phyloP scores from a whole-genome alignment of 306 rosid genomes.

The Lotus japonicus region DNA sequence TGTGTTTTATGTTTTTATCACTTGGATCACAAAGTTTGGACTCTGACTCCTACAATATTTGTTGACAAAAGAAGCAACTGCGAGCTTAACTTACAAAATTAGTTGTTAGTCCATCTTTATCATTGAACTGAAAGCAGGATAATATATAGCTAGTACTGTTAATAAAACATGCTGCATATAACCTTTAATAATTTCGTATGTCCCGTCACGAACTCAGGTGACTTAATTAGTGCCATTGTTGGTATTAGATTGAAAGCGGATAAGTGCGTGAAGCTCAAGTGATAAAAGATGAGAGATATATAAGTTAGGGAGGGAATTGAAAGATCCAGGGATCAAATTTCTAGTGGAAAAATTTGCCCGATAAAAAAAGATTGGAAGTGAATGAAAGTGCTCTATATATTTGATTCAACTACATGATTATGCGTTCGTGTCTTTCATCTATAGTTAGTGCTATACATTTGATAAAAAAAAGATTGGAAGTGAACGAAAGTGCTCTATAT shows the following conservation, averaged over 20 bases:
- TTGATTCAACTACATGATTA: constrained; percentile 23
- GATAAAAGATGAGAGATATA: no score
- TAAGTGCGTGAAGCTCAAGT: no score
- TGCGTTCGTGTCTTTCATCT: background rate
- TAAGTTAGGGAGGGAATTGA: no score
- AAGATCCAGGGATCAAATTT: no score
- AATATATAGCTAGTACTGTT: background rate
- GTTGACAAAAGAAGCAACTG: constrained; percentile 27
- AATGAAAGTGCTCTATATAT: background rate
- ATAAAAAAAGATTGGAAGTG: no score
- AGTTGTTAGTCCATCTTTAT: constrained; percentile 23
- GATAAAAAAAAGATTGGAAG: no score
- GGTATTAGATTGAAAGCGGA: constrained; percentile 4
- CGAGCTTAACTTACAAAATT: constrained; percentile 10
- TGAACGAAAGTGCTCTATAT: background rate
- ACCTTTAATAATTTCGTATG: background rate
- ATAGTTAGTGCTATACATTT: constrained; percentile 9
- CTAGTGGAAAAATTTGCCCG: no score
- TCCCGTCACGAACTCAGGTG: background rate
- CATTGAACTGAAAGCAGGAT: constrained; percentile 13
- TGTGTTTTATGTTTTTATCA: background rate
- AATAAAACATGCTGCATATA: background rate
- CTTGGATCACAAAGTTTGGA: constrained; percentile 4
- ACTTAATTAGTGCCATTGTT: background rate
- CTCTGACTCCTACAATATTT: background rate